Evolutionary conservation across 2,329 filamentous ascomycete genomes (phyloP).

Genomic region (Beauveria brongniartii): DNA sequence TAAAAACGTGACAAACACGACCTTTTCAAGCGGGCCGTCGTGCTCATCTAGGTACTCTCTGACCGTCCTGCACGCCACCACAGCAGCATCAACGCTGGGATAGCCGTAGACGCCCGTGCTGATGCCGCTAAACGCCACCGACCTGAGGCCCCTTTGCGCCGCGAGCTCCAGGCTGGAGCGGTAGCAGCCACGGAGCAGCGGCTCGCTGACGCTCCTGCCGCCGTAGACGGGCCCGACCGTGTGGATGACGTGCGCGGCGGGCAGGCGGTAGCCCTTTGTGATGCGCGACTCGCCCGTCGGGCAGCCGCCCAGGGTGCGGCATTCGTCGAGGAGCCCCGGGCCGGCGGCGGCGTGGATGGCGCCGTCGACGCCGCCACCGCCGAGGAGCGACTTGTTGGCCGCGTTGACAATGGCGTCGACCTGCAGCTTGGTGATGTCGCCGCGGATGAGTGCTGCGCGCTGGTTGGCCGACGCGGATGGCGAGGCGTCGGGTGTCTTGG

Average conservation of each 20-base stretch:
- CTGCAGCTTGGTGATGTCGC: slow-evolving; percentile 73
- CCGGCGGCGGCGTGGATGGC: slow-evolving; percentile 85
- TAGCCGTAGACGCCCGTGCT: slow-evolving; percentile 91
- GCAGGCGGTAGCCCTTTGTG: slow-evolving; percentile 68
- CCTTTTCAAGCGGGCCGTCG: slow-evolving; percentile 50
- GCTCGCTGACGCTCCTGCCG: slow-evolving; percentile 31
- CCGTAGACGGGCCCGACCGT: slow-evolving; percentile 79
- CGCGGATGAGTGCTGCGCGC: slow-evolving; percentile 60
- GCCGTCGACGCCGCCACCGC: slow-evolving; percentile 85
- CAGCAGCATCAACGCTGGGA: slow-evolving; percentile 63
- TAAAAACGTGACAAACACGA: slow-evolving; percentile 82
- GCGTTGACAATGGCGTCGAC: slow-evolving; percentile 89
- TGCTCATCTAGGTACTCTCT: slow-evolving; percentile 44
- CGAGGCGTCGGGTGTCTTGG: slow-evolving; percentile 27
- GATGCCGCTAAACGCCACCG: slow-evolving; percentile 73
- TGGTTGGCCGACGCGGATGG: slow-evolving; percentile 49
- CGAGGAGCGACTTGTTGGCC: slow-evolving; percentile 69
- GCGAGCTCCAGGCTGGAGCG: slow-evolving; percentile 63
- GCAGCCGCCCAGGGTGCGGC: slow-evolving; percentile 63
- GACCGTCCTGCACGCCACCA: slow-evolving; percentile 56
- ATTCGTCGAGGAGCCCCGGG: slow-evolving; percentile 58
- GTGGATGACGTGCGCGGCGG: slow-evolving; percentile 75
- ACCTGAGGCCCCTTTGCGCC: slow-evolving; percentile 54
- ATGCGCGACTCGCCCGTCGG: slow-evolving; percentile 73
- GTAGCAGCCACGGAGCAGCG: slow-evolving; percentile 58